Percentiles rank a stretch among this genome's conserved stretches.
Evolutionary conservation across 305 asterid species (phyloP).

Genomic region (Solanum hybrid): DNA sequence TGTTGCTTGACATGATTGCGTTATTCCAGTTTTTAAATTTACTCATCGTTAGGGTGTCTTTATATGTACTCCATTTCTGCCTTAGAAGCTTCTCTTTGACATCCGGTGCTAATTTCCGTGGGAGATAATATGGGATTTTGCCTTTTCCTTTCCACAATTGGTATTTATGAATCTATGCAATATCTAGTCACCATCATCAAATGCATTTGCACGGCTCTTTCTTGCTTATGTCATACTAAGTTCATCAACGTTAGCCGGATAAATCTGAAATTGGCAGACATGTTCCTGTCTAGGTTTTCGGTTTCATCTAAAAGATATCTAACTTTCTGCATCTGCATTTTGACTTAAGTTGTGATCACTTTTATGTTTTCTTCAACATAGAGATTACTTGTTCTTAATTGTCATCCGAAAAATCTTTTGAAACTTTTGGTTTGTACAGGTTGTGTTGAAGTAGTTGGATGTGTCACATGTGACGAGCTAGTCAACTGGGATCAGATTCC

Average conservation of each 20-base stretch:
- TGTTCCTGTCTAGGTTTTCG: neutral
- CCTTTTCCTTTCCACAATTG: neutral
- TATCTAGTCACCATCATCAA: neutral
- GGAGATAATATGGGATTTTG: neutral
- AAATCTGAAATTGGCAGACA: neutral
- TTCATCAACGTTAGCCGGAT: neutral
- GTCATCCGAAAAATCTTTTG: neutral
- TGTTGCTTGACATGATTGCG: neutral
- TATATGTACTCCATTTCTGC: neutral
- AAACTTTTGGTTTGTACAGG: conserved; percentile 30
- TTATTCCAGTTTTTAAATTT: neutral
- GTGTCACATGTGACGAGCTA: conserved; percentile 68
- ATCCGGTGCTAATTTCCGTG: neutral
- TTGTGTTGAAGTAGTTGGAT: conserved; percentile 83
- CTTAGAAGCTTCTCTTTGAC: neutral
- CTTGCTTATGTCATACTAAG: neutral
- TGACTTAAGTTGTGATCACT: neutral
- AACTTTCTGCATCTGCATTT: neutral
- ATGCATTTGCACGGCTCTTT: neutral
- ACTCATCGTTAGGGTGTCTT: neutral
- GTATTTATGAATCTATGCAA: neutral
- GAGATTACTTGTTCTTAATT: neutral
- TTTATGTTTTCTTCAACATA: neutral
- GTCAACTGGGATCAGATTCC: conserved; percentile 73
- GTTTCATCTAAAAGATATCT: neutral